Conservation (phyloP, 371 early-diverging fungal genomes). For the Rozella allomycis region DNA sequence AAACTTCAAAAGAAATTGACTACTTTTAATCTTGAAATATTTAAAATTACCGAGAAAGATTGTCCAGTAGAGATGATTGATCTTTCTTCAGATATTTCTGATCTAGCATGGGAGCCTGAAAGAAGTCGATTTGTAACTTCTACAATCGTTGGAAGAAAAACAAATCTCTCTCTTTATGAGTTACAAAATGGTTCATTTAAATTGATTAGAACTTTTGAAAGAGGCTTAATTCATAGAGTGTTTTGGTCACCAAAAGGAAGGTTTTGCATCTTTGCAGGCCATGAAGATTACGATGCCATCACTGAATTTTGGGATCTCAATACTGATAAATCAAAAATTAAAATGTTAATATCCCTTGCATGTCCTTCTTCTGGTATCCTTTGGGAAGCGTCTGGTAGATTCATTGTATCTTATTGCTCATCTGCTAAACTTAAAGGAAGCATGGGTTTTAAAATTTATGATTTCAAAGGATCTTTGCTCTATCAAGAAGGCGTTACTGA, state of each 20-base stretch:
- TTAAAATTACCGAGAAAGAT: slow-evolving; percentile 71
- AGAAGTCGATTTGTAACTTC: slow-evolving; percentile 69
- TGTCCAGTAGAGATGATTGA: slow-evolving; percentile 88
- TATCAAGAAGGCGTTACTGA: slow-evolving; percentile 26
- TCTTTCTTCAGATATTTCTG: slow-evolving; percentile 37
- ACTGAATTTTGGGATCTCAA: slow-evolving; percentile 86
- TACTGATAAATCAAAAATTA: no score
- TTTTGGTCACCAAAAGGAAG: slow-evolving; percentile 93
- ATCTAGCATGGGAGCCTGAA: slow-evolving; percentile 84
- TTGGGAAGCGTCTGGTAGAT: no score
- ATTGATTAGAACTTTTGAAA: slow-evolving; percentile 26
- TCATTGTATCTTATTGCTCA: no score
- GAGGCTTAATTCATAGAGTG: slow-evolving; percentile 56
- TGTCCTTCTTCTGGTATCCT: no score
- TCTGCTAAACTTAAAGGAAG: no score
- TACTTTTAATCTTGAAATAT: slow-evolving; percentile 75
- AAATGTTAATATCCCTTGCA: no score
- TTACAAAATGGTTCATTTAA: slow-evolving; percentile 17
- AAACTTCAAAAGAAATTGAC: slow-evolving; percentile 69
- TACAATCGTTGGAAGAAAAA: slow-evolving; percentile 40
- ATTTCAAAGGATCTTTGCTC: slow-evolving; percentile 62
- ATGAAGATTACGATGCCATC: slow-evolving; percentile 54
- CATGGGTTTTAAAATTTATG: slow-evolving; percentile 81
- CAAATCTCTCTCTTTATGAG: slow-evolving; percentile 25
- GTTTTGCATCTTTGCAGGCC: slow-evolving; percentile 64